Base-by-base conservation (phyloP, 108 stramenopile species). In the Craspedostauros australis region DNA sequence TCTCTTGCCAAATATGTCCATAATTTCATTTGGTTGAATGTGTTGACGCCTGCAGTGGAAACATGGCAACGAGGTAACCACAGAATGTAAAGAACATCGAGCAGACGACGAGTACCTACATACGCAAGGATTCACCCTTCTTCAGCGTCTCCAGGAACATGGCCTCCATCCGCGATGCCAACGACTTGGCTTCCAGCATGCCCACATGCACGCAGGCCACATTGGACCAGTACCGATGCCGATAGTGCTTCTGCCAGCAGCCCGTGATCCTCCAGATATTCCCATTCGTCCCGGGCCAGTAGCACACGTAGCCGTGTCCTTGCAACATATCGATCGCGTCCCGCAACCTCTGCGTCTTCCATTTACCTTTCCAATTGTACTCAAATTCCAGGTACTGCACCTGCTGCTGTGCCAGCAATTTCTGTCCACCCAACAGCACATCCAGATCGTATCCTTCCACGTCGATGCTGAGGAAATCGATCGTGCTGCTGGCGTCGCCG, bases 191-290 rank as follows among this genome's bases (percentile, higher is more conserved):
- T 14, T 55, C 53, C 11, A 38, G 25, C 5, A 55, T 18, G 2
- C 53, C 54, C 20, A 67, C 31, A 47, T 80, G 72, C 1, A 75
- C 84, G 60, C 84, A 86, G 2, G 80, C 84, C 4, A 86, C 66
- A 62, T 86, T 86, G 8, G 75, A 71, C 84, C 84, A 86, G 8
- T 27, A 39, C 2, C 70, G 73, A 1, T 68, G 18, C 24, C 64
- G 71, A 46, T 64, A 68, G 46, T 75, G 56, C 3, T 75, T 46
- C 14, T 34, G 22, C 66, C 66, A 73, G 44, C 77, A 79, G 21
- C 40, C 55, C 14, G 77, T 75, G 33, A 79, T 68, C 12, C 73
- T 48, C 77, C 77, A 75, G 18, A 79, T 20, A 21, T 62, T 26
- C 11, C 52, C 66, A 28, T 40, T 22, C 22, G n/a, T 39, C 5